Evolutionary conservation across 148 eudicot species (phyloP).

Genomic region (Camellia sinensis): DNA sequence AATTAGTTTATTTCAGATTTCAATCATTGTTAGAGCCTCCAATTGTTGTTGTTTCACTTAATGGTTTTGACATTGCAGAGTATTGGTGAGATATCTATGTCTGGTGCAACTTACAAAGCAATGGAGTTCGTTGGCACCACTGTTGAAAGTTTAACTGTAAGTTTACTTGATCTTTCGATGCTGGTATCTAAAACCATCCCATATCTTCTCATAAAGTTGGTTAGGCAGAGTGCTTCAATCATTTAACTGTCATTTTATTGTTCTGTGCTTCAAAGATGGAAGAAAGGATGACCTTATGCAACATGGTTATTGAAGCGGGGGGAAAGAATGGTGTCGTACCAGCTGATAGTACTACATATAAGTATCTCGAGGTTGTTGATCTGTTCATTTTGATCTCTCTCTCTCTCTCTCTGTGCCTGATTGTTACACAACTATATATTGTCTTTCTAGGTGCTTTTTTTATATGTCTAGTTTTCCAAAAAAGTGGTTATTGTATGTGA

Average conservation of each 20-base stretch:
- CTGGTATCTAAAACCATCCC: not conserved
- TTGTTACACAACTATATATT: not conserved
- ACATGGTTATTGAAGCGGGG: constrained; percentile 99
- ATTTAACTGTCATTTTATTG: not conserved
- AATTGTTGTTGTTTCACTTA: not conserved
- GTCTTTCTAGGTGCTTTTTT: not conserved
- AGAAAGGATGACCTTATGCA: constrained; percentile 98
- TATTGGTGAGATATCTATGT: constrained; percentile 95
- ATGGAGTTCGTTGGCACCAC: constrained; percentile 98
- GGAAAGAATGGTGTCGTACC: constrained; percentile 96
- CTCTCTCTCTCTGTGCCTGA: not conserved
- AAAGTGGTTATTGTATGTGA: not conserved
- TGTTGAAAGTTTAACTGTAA: constrained; percentile 82
- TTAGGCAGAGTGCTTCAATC: not conserved
- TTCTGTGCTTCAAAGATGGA: constrained; percentile 65
- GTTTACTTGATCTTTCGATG: constrained; percentile 17
- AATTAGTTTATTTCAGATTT: too few species aligned
- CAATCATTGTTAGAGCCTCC: not conserved
- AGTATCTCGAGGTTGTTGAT: constrained; percentile 80
- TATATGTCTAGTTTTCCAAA: not conserved
- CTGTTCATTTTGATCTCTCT: not conserved
- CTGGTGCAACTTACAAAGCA: constrained; percentile 96
- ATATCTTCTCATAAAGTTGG: not conserved
- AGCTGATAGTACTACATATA: constrained; percentile 81
- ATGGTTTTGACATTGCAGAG: constrained; percentile 42